phyloP scores from a whole-genome alignment of 805 yeast genomes.

The Ogataea philodendri region DNA sequence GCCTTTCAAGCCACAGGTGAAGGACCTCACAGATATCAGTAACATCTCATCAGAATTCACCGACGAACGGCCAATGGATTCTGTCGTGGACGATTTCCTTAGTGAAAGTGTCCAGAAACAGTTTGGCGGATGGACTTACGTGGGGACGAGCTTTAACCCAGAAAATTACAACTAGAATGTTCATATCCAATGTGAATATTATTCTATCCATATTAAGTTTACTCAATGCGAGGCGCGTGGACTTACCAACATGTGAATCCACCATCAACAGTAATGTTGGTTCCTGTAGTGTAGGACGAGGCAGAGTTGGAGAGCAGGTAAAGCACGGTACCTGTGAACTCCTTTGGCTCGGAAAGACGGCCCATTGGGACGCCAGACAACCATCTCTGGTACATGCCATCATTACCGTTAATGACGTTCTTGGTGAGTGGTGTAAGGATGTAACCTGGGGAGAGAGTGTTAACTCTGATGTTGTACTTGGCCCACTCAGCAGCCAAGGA shows the following conservation, averaged over 20 bases:
- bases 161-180: conserved; percentile 9
- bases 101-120: conserved; percentile 96
- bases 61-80: conserved; percentile 87
- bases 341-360: conserved; percentile 84
- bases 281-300: conserved; percentile 79
- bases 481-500: conserved; percentile 85
- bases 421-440: conserved; percentile 76
- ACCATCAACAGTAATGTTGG: conserved; percentile 80
- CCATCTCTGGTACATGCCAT: conserved; percentile 67
- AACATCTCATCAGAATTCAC: conserved; percentile 94
- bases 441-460: conserved; percentile 78
- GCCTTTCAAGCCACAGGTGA: conserved; percentile 91
- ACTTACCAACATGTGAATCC: conserved; percentile 80
- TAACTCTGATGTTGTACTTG: conserved; percentile 68
- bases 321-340: conserved; percentile 72
- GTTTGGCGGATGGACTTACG: conserved; percentile 98
- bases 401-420: conserved; percentile 60
- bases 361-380: conserved; percentile 69
- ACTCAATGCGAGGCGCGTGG: conserved; percentile 5
- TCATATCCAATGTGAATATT: conserved; percentile 2
- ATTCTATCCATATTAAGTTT: conserved; percentile 10
- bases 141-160: conserved; percentile 45
- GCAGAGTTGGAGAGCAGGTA: conserved; percentile 72
- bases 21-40: conserved; percentile 81
- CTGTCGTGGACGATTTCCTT: conserved; percentile 88